These are phyloP conservation scores for Cokeromyces recurvatus DNA, from an alignment of 371 early-diverging fungal species.

Conservation along the genomic window DNA sequence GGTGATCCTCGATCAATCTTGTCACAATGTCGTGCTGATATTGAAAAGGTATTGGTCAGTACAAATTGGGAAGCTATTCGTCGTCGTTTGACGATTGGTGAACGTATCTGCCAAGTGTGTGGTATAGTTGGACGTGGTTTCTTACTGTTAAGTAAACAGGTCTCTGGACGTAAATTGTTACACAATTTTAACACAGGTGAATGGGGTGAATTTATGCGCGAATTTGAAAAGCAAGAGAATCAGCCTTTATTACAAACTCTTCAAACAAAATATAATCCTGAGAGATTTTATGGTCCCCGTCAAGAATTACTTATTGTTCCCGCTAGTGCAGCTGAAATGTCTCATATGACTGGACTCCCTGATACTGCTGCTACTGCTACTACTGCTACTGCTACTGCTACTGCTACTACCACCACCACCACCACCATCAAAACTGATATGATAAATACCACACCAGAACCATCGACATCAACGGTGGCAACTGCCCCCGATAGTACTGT, in stretches of 20 bases:
- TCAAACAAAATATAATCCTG: slow-evolving; percentile 36
- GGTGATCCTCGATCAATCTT: slow-evolving; percentile 32
- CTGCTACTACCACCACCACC: neutral
- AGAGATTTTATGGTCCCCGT: slow-evolving; percentile 32
- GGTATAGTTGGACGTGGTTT: slow-evolving; percentile 40
- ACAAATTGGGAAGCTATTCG: slow-evolving; percentile 54
- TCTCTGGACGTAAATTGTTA: slow-evolving; percentile 45
- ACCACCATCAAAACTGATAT: neutral
- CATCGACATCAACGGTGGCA: no score
- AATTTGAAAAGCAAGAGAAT: slow-evolving; percentile 36
- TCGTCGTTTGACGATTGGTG: slow-evolving; percentile 46
- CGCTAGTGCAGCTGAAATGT: neutral
- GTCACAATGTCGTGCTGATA: slow-evolving; percentile 43
- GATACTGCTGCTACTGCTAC: neutral
- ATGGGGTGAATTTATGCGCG: slow-evolving; percentile 45
- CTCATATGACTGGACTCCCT: neutral
- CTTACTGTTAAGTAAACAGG: slow-evolving; percentile 39
- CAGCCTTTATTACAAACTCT: slow-evolving; percentile 28
- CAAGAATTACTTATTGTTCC: slow-evolving; percentile 13
- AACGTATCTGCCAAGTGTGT: slow-evolving; percentile 42
- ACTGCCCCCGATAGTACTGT: no score
- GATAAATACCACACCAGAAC: neutral
- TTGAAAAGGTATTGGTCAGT: slow-evolving; percentile 40
- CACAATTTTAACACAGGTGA: slow-evolving; percentile 49
- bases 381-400: neutral